phyloP scores from a whole-genome alignment of 805 yeast species.

The Metschnikowia anglica region DNA sequence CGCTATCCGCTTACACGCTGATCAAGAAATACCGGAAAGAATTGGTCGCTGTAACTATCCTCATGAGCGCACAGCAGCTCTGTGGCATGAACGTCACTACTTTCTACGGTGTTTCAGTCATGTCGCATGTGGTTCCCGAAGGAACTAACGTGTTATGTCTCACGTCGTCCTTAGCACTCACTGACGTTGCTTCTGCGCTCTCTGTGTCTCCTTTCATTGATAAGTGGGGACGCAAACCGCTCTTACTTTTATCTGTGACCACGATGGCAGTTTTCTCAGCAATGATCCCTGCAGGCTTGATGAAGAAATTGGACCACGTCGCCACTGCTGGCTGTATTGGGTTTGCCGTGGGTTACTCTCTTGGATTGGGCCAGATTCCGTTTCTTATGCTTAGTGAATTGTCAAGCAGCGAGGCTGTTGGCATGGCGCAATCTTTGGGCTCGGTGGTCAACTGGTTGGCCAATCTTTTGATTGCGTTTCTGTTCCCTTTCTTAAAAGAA shows the following conservation, averaged over 20 bases:
- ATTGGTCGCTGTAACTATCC: conserved; percentile 30
- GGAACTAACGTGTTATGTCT: conserved; percentile 19
- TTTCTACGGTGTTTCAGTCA: conserved; percentile 26
- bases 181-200: conserved; percentile 21
- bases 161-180: conserved; percentile 20
- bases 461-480: conserved; percentile 32
- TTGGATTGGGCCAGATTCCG: conserved; percentile 40
- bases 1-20: conserved; percentile 23
- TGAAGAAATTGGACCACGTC: conserved; percentile 17
- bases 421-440: conserved; percentile 38
- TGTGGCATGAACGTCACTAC: conserved; percentile 30
- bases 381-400: conserved; percentile 40
- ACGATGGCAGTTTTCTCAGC: conserved; percentile 27
- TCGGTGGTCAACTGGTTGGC: conserved; percentile 37
- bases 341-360: conserved; percentile 33
- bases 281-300: conserved; percentile 29
- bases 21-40: conserved; percentile 23
- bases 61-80: conserved; percentile 42
- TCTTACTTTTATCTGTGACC: conserved; percentile 28
- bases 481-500: conserved; percentile 31
- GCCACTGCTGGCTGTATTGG: conserved; percentile 31
- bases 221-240: conserved; percentile 24
- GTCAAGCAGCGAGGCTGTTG: conserved; percentile 32
- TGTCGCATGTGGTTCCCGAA: conserved; percentile 16
- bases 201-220: conserved; percentile 22